Percentiles rank a stretch among this genome's conserved stretches.
These are phyloP conservation scores for Peniophora sp. DNA, from an alignment of 1,284 basidiomycete species.

Conservation along the genomic window DNA sequence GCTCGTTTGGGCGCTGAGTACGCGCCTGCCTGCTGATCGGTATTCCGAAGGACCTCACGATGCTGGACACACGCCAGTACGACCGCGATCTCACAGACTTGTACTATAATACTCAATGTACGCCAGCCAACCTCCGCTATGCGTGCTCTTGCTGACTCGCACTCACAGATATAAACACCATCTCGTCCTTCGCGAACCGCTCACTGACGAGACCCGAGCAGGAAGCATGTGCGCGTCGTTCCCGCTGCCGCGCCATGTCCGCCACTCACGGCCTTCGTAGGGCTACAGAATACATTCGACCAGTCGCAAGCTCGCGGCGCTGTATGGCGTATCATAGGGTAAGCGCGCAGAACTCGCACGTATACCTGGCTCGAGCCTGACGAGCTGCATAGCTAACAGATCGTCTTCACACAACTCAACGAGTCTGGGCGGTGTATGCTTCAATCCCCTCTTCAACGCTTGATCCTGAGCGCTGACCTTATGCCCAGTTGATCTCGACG, in stretches of 20 bases:
- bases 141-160: background rate
- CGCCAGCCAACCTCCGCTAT: background rate
- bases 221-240: constrained; percentile 36
- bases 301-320: constrained; percentile 43
- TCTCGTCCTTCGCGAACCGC: constrained; percentile 36
- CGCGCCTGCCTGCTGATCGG: background rate
- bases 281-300: constrained; percentile 45
- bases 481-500: constrained; percentile 29
- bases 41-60: constrained; percentile 35
- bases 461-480: too few species aligned
- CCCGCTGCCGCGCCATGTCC: background rate
- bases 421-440: constrained; percentile 29
- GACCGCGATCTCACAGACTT: constrained; percentile 58
- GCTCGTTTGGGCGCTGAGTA: background rate
- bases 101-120: constrained; percentile 47
- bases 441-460: background rate
- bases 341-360: constrained; percentile 38
- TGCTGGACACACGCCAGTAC: constrained; percentile 63
- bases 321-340: constrained; percentile 53
- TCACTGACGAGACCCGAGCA: constrained; percentile 53
- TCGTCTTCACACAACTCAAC: constrained; percentile 45
- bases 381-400: constrained; percentile 37
- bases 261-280: constrained; percentile 21
- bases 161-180: constrained; percentile 29
- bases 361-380: constrained; percentile 4